Evolutionary conservation across 331 rosid genomes (phyloP).

Genomic region (Acacia concinna): DNA sequence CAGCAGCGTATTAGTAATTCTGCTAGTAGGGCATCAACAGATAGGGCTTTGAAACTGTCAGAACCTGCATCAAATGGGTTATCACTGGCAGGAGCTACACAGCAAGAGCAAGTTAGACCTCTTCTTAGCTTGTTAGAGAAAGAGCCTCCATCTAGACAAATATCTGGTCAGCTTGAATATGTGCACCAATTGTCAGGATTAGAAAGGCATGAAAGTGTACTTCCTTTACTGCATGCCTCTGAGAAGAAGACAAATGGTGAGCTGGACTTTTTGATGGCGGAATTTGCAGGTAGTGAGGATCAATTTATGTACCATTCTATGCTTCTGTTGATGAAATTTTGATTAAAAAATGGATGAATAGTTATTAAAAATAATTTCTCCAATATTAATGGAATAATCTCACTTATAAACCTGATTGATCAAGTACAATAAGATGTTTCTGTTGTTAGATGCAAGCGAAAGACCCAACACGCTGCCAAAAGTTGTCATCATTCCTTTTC

Average conservation of each 20-base stretch:
- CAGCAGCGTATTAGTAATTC: slow-evolving; percentile 66
- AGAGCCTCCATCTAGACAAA: slow-evolving; percentile 94
- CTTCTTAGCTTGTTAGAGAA: slow-evolving; percentile 97
- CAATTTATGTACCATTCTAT: slow-evolving; percentile 14
- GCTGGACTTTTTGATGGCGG: slow-evolving; percentile 95
- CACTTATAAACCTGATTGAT: not conserved
- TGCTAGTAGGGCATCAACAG: slow-evolving; percentile 69
- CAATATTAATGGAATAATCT: not conserved
- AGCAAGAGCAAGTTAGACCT: slow-evolving; percentile 93
- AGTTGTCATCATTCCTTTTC: not conserved
- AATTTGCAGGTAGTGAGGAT: slow-evolving; percentile 76
- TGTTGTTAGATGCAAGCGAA: not conserved
- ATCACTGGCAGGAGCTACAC: slow-evolving; percentile 48
- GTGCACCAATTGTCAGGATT: slow-evolving; percentile 85
- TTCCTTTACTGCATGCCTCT: slow-evolving; percentile 88
- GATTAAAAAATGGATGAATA: not conserved
- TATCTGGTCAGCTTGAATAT: slow-evolving; percentile 97
- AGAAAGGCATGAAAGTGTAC: slow-evolving; percentile 96
- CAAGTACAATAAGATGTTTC: not conserved
- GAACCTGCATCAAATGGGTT: slow-evolving; percentile 75
- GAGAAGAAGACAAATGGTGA: slow-evolving; percentile 92
- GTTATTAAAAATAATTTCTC: not conserved
- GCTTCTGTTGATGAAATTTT: slow-evolving; percentile 18
- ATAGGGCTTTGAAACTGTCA: slow-evolving; percentile 63
- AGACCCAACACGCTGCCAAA: not conserved